Evolutionary conservation across 2,329 filamentous ascomycete species (phyloP).

Genomic region (Colletotrichum caudatum): DNA sequence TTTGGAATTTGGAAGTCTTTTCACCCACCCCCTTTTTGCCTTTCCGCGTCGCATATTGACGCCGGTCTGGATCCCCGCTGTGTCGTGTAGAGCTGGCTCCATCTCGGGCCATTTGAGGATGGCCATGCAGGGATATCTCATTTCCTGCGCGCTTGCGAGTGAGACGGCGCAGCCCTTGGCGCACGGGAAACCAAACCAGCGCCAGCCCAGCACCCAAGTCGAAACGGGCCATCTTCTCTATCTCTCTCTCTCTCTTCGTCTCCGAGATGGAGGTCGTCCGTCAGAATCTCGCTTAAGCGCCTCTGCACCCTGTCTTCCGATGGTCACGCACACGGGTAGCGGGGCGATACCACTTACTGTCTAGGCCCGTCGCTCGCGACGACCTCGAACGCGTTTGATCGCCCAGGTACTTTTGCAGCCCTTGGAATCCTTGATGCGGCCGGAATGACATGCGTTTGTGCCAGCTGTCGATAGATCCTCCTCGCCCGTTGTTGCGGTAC

Average conservation of each 20-base stretch:
- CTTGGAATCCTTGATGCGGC: too few relatives aligned
- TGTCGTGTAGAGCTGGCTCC: too few relatives aligned
- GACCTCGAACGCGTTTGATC: not conserved
- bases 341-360: too few relatives aligned
- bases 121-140: not conserved
- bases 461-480: not conserved
- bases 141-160: not conserved
- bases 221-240: too few relatives aligned
- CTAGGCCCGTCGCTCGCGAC: not conserved
- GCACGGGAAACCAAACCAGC: not conserved
- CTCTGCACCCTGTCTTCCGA: not conserved
- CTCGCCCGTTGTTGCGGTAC: not conserved
- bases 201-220: not conserved
- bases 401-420: not conserved
- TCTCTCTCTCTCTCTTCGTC: not conserved
- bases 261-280: not conserved
- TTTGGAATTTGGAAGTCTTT: not conserved
- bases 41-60: not conserved
- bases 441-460: not conserved
- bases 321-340: not conserved
- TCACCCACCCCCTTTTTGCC: not conserved
- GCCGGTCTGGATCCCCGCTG: too few relatives aligned
- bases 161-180: not conserved
- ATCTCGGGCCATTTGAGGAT: not conserved
- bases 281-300: not conserved